A percentile compares a stretch with the other conserved stretches of the same genome.
phyloP scores from a whole-genome alignment of 78 protist species.

The Dictyostelium brefeldianum region DNA sequence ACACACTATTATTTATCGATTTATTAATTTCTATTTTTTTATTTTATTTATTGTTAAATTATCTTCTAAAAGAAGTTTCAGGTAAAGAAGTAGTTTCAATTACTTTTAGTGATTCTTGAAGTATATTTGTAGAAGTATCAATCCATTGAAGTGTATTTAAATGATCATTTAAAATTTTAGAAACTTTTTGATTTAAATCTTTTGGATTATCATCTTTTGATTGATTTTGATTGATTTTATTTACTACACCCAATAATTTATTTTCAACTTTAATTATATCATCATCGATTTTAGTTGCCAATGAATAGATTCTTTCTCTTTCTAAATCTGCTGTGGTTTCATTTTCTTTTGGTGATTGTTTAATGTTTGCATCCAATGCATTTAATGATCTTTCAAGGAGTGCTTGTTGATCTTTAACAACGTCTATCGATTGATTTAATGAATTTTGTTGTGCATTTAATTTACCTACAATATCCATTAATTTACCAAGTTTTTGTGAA shows the following conservation, averaged over 20 bases:
- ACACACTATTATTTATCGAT: too few species aligned
- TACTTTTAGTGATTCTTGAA: slow-evolving; percentile 37
- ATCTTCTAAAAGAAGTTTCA: not conserved
- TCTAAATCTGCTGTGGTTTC: slow-evolving; percentile 74
- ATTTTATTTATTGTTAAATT: not conserved
- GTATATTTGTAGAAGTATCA: slow-evolving; percentile 29
- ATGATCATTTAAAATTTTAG: slow-evolving; percentile 66
- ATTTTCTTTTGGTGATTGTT: slow-evolving; percentile 31
- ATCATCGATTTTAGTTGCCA: slow-evolving; percentile 70
- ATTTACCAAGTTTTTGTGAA: slow-evolving; percentile 61
- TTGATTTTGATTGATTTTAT: slow-evolving; percentile 52
- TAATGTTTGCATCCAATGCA: slow-evolving; percentile 62
- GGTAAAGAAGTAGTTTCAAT: slow-evolving; percentile 23
- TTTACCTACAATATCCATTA: slow-evolving; percentile 45
- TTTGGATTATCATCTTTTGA: slow-evolving; percentile 34
- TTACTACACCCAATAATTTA: slow-evolving; percentile 42
- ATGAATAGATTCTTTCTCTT: slow-evolving; percentile 70
- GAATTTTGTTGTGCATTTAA: slow-evolving; percentile 51
- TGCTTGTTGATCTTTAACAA: slow-evolving; percentile 62
- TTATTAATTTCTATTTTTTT: not conserved
- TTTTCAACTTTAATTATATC: slow-evolving; percentile 49
- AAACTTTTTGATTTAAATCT: slow-evolving; percentile 69
- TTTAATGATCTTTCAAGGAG: slow-evolving; percentile 66
- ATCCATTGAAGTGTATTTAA: slow-evolving; percentile 74
- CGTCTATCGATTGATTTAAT: slow-evolving; percentile 55